Evolutionary conservation across 2,329 filamentous ascomycete genomes (phyloP), one percentile per base, ranked within the genome.

Genomic region (Claviceps sp.): DNA sequence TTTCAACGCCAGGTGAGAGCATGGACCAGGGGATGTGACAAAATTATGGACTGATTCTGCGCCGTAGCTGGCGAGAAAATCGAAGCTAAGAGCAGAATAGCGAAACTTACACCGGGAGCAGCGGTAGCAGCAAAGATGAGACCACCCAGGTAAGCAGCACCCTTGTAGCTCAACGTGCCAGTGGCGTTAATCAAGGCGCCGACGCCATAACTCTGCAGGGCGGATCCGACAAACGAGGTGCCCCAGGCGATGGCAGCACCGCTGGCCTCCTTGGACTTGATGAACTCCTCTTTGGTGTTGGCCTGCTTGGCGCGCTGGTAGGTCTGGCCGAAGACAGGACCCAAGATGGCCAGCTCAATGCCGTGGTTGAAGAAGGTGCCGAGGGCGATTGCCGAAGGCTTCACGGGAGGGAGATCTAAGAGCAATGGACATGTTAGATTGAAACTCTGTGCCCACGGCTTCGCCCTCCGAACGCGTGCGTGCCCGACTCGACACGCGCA

Each of bases 311-410:
- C 90, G 62, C 88, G 86, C 73, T 90, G 84, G 80, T 95, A 96
- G 65, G 88, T 91, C 65, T 94, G 85, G 66, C 93, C 91, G 69
- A 97, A 95, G 71, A 97, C 74, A 57, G 91, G 91, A 55, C 82
- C 79, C 57, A 97, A 81, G 62, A 97, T 82, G 57, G 87, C 90
- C 58, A 93, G 83, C 65, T 93, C 93, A 63, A 88, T 78, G 63
- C 84, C 84, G 74, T 98, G 91, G 79, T 86, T 96, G 83, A 96
- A 98, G 70, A 89, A 74, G 57, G 90, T 93, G 73, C 93, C 93
- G 65, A 97, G 82, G 65, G 91, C 93, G 67, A 98, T 95, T 65
- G 93, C 91, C 66, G 90, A 96, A 62, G 93, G 93, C 85, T 96
- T 97, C 67, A 98, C 93, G 61, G 90, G 68, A 58, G 78, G 78